Conservation (phyloP, 208 protist genomes). For the Wallacemonas collosoma region DNA sequence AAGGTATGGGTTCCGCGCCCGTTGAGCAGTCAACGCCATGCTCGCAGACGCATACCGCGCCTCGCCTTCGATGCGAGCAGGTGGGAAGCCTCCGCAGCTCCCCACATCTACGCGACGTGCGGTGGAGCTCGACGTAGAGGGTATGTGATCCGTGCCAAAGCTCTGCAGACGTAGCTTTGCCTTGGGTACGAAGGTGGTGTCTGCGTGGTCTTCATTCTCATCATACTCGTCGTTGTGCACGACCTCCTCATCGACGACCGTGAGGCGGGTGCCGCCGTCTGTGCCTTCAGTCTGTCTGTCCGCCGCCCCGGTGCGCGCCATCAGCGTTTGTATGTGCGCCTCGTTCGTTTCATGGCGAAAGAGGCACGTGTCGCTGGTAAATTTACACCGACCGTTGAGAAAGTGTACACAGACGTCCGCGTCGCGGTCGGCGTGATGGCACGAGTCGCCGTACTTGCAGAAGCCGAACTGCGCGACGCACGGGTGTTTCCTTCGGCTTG, state of each 20-base stretch:
- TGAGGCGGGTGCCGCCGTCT: background rate
- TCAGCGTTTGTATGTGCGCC: constrained; percentile 35
- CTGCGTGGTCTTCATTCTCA: no score
- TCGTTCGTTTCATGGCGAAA: constrained; percentile 69
- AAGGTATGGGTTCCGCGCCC: constrained; percentile 10
- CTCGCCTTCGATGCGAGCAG: background rate
- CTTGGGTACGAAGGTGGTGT: background rate
- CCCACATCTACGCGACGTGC: background rate
- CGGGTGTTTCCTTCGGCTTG: constrained; percentile 45
- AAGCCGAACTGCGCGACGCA: constrained; percentile 73
- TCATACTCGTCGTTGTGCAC: background rate
- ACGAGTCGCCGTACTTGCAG: constrained; percentile 70
- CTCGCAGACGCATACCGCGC: no score
- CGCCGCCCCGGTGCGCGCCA: constrained; percentile 4
- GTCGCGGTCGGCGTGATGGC: constrained; percentile 56
- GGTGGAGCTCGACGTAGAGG: background rate
- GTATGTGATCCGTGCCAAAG: background rate
- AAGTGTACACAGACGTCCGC: constrained; percentile 77
- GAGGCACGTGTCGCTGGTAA: constrained; percentile 37
- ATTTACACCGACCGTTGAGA: constrained; percentile 54
- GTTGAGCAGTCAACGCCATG: background rate
- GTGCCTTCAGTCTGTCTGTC: background rate
- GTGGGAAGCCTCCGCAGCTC: no score
- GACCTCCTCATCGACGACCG: background rate
- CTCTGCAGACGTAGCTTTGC: constrained; percentile 1